phyloP scores from a whole-genome alignment of 2,329 filamentous ascomycete species.

The Cercospora sp. region DNA sequence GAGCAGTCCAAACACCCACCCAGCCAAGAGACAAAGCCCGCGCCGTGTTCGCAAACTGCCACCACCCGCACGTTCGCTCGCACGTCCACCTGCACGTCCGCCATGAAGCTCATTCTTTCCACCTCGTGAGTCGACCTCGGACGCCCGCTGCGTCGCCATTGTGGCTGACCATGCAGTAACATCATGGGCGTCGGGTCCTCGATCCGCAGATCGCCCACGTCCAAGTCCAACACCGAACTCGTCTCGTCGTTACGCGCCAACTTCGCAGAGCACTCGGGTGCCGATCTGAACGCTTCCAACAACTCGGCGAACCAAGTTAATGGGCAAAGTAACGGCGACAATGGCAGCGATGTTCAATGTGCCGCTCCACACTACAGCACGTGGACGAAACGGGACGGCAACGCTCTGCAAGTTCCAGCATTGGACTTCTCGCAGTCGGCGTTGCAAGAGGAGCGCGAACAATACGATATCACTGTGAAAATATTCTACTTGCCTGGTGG shows the following conservation, averaged over 20 bases:
- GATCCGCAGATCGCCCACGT: slow-evolving; percentile 72
- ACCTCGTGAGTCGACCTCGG: slow-evolving; percentile 65
- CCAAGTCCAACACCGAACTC: slow-evolving; percentile 90
- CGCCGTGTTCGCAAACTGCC: slow-evolving; percentile 9
- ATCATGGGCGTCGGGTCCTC: slow-evolving; percentile 83
- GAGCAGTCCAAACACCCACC: background rate
- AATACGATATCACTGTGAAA: slow-evolving; percentile 95
- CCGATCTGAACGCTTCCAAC: slow-evolving; percentile 11
- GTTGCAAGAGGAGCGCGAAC: slow-evolving; percentile 73
- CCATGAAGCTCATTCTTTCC: slow-evolving; percentile 80
- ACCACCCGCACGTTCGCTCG: background rate
- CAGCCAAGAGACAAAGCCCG: slow-evolving; percentile 8
- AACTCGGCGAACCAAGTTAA: slow-evolving; percentile 15
- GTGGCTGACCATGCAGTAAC: slow-evolving; percentile 57
- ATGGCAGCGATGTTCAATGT: slow-evolving; percentile 21
- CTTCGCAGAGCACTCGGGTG: slow-evolving; percentile 51
- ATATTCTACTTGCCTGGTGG: slow-evolving; percentile 80
- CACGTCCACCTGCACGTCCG: slow-evolving; percentile 2
- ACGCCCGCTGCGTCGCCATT: slow-evolving; percentile 11
- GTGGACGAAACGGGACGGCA: slow-evolving; percentile 72
- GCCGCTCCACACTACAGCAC: slow-evolving; percentile 44
- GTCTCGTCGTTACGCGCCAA: slow-evolving; percentile 84
- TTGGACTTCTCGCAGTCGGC: slow-evolving; percentile 71
- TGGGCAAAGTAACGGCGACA: slow-evolving; percentile 8
- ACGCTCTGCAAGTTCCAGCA: slow-evolving; percentile 60